Conservation (phyloP, 108 stramenopile species). For the Conticribra weissflogii region DNA sequence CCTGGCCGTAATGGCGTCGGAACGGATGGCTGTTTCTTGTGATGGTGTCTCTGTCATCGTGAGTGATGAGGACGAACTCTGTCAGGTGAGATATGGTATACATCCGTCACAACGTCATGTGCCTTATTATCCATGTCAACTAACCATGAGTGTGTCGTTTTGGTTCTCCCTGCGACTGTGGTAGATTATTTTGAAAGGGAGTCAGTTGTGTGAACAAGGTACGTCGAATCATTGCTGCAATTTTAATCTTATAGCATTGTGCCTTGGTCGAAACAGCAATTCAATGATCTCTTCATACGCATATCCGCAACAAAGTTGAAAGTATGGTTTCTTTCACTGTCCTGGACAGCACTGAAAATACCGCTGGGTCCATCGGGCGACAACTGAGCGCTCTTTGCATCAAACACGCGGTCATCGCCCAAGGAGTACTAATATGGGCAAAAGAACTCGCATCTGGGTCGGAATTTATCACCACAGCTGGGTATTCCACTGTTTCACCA, state of each 20-base stretch:
- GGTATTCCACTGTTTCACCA: conserved; percentile 77
- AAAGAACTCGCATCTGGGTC: conserved; percentile 57
- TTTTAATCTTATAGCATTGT: too few species aligned
- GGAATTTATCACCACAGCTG: conserved; percentile 76
- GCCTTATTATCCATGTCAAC: conserved; percentile 1
- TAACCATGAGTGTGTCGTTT: too few species aligned
- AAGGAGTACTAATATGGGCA: conserved; percentile 85
- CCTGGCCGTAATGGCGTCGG: conserved; percentile 65
- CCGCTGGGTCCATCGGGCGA: conserved; percentile 58
- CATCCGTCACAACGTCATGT: background rate
- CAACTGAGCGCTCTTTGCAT: conserved; percentile 71
- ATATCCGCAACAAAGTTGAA: too few species aligned
- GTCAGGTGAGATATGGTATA: conserved; percentile 18
- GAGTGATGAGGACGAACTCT: conserved; percentile 60
- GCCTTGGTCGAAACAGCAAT: too few species aligned
- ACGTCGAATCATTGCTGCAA: background rate
- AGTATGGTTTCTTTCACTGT: conserved; percentile 86
- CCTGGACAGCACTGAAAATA: conserved; percentile 32
- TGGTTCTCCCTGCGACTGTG: too few species aligned
- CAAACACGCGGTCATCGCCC: conserved; percentile 65
- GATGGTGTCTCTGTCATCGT: conserved; percentile 13
- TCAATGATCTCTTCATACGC: too few species aligned
- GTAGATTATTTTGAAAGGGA: conserved; percentile 56
- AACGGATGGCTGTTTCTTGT: conserved; percentile 40
- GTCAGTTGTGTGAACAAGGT: conserved; percentile 75